Conservation (phyloP, 164 flowering plant species). For the Kingdonia uniflora region DNA sequence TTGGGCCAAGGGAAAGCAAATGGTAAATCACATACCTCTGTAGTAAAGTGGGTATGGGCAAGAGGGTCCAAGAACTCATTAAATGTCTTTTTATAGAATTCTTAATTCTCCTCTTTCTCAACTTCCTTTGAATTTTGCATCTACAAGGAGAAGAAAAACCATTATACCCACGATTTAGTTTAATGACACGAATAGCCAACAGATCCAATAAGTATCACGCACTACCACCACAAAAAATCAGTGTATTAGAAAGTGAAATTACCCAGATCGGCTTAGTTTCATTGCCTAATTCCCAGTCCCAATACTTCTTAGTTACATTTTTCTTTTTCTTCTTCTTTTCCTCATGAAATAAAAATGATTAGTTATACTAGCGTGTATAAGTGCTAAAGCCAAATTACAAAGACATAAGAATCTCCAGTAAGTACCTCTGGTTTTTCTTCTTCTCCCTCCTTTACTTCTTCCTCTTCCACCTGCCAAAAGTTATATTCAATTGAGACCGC, state of each 20-base stretch:
- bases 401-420: neutral
- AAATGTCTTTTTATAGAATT: constrained; percentile 88
- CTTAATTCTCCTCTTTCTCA: constrained; percentile 71
- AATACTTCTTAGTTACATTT: constrained; percentile 83
- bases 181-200: neutral
- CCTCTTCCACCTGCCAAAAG: constrained; percentile 76
- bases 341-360: constrained; percentile 26
- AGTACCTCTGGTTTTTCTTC: constrained; percentile 66
- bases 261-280: constrained; percentile 99
- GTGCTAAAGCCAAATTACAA: neutral
- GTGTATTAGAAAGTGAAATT: constrained; percentile 18
- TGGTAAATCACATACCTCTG: constrained; percentile 48
- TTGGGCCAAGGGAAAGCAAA: too few relatives aligned
- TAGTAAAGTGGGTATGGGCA: constrained; percentile 74
- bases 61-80: constrained; percentile 93
- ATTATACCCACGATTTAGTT: too few relatives aligned
- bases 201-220: neutral
- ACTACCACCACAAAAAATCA: too few relatives aligned
- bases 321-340: constrained; percentile 76
- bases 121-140: constrained; percentile 88
- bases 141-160: constrained; percentile 22
- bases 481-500: neutral
- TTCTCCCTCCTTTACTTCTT: constrained; percentile 85
- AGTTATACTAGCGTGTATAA: too few relatives aligned
- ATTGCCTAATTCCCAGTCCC: constrained; percentile 97